Evolutionary conservation across 1,139 yeast species (phyloP).

Genomic region (Sugiyamaella neomexicana): DNA sequence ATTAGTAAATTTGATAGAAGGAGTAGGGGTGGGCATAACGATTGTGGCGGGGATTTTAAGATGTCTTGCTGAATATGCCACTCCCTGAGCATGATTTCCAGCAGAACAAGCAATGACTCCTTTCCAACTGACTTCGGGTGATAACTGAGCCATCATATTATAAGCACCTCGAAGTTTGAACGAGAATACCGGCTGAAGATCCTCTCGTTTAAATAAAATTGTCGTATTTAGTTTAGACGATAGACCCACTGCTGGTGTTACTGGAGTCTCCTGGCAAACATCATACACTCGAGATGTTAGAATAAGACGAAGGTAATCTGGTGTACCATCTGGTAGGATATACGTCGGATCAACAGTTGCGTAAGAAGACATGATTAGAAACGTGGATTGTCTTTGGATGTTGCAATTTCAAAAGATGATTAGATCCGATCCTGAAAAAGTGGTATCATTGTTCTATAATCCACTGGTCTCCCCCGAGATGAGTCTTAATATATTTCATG

Average conservation of each 20-base stretch:
- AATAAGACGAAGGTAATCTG: constrained; percentile 90
- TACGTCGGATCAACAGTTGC: constrained; percentile 14
- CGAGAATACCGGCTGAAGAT: constrained; percentile 88
- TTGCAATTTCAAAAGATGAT: background rate
- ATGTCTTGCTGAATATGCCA: constrained; percentile 84
- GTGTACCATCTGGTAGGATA: constrained; percentile 44
- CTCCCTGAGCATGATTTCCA: constrained; percentile 99
- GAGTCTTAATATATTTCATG: constrained; percentile 5
- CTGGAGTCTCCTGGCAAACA: constrained; percentile 87
- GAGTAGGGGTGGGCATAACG: constrained; percentile 97
- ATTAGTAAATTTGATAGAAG: constrained; percentile 87
- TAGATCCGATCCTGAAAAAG: background rate
- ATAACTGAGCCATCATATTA: constrained; percentile 89
- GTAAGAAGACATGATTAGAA: background rate
- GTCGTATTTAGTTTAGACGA: constrained; percentile 72
- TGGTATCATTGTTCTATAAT: background rate
- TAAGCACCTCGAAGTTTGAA: constrained; percentile 97
- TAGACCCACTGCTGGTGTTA: constrained; percentile 71
- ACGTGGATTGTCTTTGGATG: too few relatives aligned
- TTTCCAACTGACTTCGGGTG: constrained; percentile 62
- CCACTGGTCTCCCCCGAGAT: background rate
- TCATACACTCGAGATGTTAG: constrained; percentile 92
- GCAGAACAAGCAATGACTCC: constrained; percentile 99
- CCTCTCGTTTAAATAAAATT: constrained; percentile 84
- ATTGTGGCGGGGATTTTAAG: constrained; percentile 90